phyloP scores from a whole-genome alignment of 495 filamentous ascomycete genomes.

The Penicillium dipodomyicola region DNA sequence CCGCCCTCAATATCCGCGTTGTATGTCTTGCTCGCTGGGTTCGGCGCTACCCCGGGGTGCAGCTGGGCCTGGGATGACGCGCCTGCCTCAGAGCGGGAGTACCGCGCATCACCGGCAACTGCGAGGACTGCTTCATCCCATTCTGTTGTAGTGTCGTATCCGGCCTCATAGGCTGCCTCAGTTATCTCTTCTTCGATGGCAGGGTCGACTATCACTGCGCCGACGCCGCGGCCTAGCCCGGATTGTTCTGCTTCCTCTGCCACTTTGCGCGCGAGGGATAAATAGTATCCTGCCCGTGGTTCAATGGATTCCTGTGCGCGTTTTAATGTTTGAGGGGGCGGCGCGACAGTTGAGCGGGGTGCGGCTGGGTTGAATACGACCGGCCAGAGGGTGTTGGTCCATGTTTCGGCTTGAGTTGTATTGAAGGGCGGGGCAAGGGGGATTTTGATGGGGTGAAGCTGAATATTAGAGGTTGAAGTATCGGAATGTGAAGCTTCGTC shows the following conservation, averaged over 20 bases:
- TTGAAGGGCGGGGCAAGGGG: conserved; percentile 76
- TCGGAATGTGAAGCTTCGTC: conserved; percentile 4
- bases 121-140: conserved; percentile 57
- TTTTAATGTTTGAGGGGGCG: conserved; percentile 57
- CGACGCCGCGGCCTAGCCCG: conserved; percentile 66
- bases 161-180: conserved; percentile 25
- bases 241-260: conserved; percentile 54
- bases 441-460: conserved; percentile 55
- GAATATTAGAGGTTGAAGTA: conserved; percentile 28
- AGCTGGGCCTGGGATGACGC: conserved; percentile 28
- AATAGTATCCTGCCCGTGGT: conserved; percentile 52
- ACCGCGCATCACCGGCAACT: conserved; percentile 77
- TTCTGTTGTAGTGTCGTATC: conserved; percentile 10
- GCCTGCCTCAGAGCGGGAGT: conserved; percentile 48
- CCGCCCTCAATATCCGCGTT: conserved; percentile 55
- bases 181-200: conserved; percentile 35
- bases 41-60: conserved; percentile 26
- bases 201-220: conserved; percentile 77
- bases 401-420: conserved; percentile 67
- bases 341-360: conserved; percentile 40
- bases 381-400: conserved; percentile 81
- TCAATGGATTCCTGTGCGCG: conserved; percentile 57
- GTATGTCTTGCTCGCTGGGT: conserved; percentile 31
- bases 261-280: conserved; percentile 64
- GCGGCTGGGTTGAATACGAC: conserved; percentile 80